Conservation (phyloP, 192 early-diverging fungal genomes). For the Radiomyces spectabilis region DNA sequence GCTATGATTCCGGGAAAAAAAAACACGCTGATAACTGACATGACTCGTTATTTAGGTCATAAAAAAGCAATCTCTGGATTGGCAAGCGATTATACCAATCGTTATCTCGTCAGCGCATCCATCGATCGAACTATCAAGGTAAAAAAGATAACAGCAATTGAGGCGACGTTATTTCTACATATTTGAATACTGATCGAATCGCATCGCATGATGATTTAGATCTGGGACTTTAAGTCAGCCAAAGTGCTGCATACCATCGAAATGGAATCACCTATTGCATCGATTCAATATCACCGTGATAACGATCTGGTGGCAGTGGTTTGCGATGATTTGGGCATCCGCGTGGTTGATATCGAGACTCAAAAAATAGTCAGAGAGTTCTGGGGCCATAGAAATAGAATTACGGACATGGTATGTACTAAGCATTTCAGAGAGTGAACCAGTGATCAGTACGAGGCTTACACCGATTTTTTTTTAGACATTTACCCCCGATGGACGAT, state of each 20-base stretch:
- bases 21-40: no score
- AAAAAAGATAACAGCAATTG: neutral
- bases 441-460: neutral
- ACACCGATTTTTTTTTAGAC: constrained; percentile 34
- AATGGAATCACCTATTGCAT: constrained; percentile 57
- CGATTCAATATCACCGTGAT: constrained; percentile 58
- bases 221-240: constrained; percentile 81
- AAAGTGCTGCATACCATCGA: constrained; percentile 53
- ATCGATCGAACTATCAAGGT: constrained; percentile 80
- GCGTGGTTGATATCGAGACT: constrained; percentile 83
- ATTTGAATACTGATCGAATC: neutral
- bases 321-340: constrained; percentile 83
- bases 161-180: neutral
- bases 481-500: constrained; percentile 88
- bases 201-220: constrained; percentile 24
- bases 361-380: constrained; percentile 81
- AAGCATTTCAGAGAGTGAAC: neutral
- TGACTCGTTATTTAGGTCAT: no score
- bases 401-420: constrained; percentile 72
- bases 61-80: constrained; percentile 77
- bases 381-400: constrained; percentile 77
- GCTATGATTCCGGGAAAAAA: no score
- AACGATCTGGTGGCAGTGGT: constrained; percentile 73
- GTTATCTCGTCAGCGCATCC: constrained; percentile 63
- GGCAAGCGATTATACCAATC: constrained; percentile 66